Conservation (phyloP, 192 early-diverging fungal species). For the Podila clonocystis region DNA sequence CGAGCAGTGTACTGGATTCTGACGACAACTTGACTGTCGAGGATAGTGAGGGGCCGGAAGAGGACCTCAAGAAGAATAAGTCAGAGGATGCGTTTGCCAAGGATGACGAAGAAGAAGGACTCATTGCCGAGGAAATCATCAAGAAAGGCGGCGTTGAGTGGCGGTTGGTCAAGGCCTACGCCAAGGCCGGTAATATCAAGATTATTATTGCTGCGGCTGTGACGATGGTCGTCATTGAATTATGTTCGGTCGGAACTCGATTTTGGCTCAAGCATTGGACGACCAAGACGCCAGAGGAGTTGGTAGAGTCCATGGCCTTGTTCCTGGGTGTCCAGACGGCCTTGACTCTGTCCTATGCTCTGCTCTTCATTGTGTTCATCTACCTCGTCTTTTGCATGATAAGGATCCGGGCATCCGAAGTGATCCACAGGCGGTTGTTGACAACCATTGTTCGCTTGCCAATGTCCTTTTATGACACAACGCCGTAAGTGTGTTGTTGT, state of each 20-base stretch:
- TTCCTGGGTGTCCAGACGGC: slow-evolving; percentile 24
- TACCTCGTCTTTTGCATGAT: slow-evolving; percentile 18
- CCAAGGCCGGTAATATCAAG: slow-evolving; percentile 13
- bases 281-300: slow-evolving; percentile 29
- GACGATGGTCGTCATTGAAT: slow-evolving; percentile 2
- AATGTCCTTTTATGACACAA: slow-evolving; percentile 5
- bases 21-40: slow-evolving; percentile 32
- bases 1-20: slow-evolving; percentile 7
- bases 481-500: no score
- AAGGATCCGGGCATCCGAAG: slow-evolving; percentile 37
- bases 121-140: slow-evolving; percentile 43
- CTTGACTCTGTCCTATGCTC: slow-evolving; percentile 11
- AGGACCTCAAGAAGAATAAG: not conserved
- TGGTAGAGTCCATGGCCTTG: slow-evolving; percentile 14
- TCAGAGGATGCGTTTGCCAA: not conserved
- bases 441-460: slow-evolving; percentile 64
- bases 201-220: not conserved
- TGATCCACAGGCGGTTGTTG: slow-evolving; percentile 17
- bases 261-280: slow-evolving; percentile 46
- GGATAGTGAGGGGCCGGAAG: slow-evolving; percentile 17
- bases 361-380: slow-evolving; percentile 13
- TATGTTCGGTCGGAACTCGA: slow-evolving; percentile 6
- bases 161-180: slow-evolving; percentile 24
- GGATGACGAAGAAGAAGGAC: slow-evolving; percentile 30
- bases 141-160: slow-evolving; percentile 39